Conservation (phyloP, 129 eudicot species). For the Solidago caesia region DNA sequence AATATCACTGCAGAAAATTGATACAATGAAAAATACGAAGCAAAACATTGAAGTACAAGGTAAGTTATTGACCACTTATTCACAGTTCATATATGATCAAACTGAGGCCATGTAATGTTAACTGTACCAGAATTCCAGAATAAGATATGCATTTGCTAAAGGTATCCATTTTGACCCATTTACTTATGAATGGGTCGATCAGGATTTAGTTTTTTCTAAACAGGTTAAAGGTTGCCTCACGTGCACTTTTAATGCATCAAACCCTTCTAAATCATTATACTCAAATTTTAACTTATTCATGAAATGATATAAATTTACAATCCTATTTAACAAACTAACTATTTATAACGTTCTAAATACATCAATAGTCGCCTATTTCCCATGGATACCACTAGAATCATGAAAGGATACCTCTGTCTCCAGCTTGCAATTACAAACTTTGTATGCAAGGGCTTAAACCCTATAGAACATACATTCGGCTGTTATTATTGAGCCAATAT, state of each 20-base stretch:
- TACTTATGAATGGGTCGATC: too few species aligned
- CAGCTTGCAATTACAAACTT: conserved; percentile 92
- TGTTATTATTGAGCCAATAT: conserved; percentile 98
- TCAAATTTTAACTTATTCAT: neutral
- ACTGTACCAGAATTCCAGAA: too few species aligned
- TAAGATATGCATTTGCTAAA: too few species aligned
- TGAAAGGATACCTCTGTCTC: conserved; percentile 71
- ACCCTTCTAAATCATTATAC: neutral
- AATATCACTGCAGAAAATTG: conserved; percentile 56
- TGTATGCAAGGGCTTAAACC: conserved; percentile 90
- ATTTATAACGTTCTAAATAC: neutral
- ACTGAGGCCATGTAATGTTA: too few species aligned
- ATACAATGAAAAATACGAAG: neutral
- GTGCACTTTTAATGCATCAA: neutral
- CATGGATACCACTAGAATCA: neutral
- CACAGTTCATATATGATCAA: neutral
- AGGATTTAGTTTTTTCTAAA: too few species aligned
- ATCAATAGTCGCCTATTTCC: neutral
- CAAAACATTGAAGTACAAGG: neutral
- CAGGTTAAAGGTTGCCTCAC: too few species aligned
- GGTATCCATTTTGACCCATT: too few species aligned
- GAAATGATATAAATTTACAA: too few species aligned
- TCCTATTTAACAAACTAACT: neutral
- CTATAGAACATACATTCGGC: conserved; percentile 96
- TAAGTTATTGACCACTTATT: neutral